phyloP scores from a whole-genome alignment of 352 stramenopile genomes.

The Phytopythium chamaehyphon region DNA sequence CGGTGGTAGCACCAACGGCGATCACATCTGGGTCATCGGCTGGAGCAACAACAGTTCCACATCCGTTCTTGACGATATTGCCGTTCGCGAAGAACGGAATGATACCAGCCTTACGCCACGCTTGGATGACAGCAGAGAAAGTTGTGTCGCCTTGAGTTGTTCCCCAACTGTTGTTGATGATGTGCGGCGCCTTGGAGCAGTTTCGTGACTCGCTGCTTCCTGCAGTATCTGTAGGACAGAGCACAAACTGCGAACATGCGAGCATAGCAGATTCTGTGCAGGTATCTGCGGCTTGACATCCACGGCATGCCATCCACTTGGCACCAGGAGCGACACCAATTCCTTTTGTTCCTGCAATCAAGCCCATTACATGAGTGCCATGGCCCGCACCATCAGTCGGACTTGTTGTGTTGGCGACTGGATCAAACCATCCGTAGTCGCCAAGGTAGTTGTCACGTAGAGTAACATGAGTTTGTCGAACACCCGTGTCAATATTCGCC shows the following conservation, averaged over 20 bases:
- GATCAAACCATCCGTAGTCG: constrained; percentile 33
- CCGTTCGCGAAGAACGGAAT: constrained; percentile 37
- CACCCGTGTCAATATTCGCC: constrained; percentile 39
- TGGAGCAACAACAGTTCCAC: constrained; percentile 22
- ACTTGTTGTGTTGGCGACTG: constrained; percentile 14
- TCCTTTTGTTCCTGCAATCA: constrained; percentile 15
- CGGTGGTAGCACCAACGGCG: constrained; percentile 27
- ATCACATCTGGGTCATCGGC: constrained; percentile 32
- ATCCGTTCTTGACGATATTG: constrained; percentile 31
- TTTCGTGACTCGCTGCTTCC: constrained; percentile 19
- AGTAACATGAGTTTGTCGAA: constrained; percentile 26
- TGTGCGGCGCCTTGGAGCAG: constrained; percentile 37
- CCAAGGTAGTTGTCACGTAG: constrained; percentile 16
- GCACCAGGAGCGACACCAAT: constrained; percentile 23
- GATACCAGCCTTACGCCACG: constrained; percentile 37
- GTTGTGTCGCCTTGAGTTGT: constrained; percentile 11
- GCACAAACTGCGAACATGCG: constrained; percentile 46
- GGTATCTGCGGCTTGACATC: constrained; percentile 12
- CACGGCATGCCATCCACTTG: constrained; percentile 23
- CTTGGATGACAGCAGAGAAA: constrained; percentile 26
- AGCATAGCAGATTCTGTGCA: constrained; percentile 33
- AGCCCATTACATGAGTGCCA: constrained; percentile 22
- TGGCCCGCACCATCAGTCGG: constrained; percentile 24
- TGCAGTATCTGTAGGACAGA: constrained; percentile 39
- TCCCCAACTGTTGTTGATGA: constrained; percentile 59